Conservation (phyloP, 2,329 filamentous ascomycete genomes). For the Truncatella angustata region DNA sequence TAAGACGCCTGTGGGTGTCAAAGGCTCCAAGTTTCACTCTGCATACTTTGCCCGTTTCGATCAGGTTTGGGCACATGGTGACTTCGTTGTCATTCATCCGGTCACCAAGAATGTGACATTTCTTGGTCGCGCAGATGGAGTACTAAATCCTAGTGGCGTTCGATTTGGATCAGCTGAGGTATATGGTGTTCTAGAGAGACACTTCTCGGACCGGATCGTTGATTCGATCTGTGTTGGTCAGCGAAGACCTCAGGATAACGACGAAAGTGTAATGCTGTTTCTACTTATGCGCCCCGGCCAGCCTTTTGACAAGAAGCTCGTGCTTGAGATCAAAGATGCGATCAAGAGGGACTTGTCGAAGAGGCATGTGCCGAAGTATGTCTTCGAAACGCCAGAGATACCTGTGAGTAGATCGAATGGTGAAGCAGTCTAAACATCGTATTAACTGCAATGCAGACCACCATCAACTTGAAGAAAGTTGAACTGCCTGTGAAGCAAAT, state of each 20-base stretch:
- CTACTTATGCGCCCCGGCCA: constrained; percentile 55
- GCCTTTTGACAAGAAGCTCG: constrained; percentile 52
- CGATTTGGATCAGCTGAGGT: constrained; percentile 80
- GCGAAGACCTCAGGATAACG: constrained; percentile 54
- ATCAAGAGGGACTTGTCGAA: constrained; percentile 67
- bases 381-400: constrained; percentile 80
- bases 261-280: constrained; percentile 57
- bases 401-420: constrained; percentile 54
- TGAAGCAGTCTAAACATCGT: neutral
- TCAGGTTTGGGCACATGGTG: constrained; percentile 78
- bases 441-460: constrained; percentile 51
- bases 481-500: constrained; percentile 84
- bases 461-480: constrained; percentile 82
- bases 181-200: constrained; percentile 68
- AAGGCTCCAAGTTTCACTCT: constrained; percentile 55
- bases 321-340: constrained; percentile 57
- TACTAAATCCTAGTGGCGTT: constrained; percentile 76
- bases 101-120: constrained; percentile 63
- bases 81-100: constrained; percentile 73
- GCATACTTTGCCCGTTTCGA: constrained; percentile 63
- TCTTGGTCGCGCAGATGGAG: constrained; percentile 72
- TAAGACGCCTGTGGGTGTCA: constrained; percentile 33
- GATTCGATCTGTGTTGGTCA: constrained; percentile 83
- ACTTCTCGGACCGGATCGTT: constrained; percentile 60
- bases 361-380: constrained; percentile 73